phyloP scores from a whole-genome alignment of 2,329 filamentous ascomycete genomes.

The Lachnellula hyalina region DNA sequence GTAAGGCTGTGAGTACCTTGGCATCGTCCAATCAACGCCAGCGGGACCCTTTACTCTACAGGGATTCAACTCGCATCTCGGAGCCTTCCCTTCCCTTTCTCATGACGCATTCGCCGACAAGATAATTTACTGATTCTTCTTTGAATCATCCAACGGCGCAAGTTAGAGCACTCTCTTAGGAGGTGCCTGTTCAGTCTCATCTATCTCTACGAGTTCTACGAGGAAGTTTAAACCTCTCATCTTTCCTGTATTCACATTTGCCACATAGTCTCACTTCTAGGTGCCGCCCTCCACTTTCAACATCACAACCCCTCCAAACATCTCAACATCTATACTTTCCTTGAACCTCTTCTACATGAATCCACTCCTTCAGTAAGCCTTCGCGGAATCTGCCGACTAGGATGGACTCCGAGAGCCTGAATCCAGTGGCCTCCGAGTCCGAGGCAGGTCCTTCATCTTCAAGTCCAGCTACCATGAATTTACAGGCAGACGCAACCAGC shows the following conservation, averaged over 20 bases:
- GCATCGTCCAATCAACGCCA: not conserved
- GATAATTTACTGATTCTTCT: not conserved
- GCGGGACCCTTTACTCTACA: not conserved
- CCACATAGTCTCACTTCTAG: not conserved
- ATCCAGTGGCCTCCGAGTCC: not conserved
- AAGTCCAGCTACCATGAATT: constrained; percentile 6
- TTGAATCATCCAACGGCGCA: not conserved
- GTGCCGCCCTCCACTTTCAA: not conserved
- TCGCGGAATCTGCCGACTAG: not conserved
- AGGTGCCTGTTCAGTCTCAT: too few relatives aligned
- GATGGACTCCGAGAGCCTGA: not conserved
- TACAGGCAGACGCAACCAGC: constrained; percentile 14
- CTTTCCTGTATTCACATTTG: not conserved
- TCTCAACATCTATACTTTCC: not conserved
- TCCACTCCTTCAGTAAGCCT: not conserved
- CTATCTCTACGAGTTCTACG: too few relatives aligned
- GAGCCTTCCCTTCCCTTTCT: not conserved
- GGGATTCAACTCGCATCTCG: not conserved
- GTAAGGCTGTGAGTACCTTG: constrained; percentile 3
- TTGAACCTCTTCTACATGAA: not conserved
- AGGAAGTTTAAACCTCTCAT: too few relatives aligned
- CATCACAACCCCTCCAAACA: not conserved
- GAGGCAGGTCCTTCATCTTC: constrained; percentile 4
- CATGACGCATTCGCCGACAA: not conserved
- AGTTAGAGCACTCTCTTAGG: too few relatives aligned